A percentile compares a stretch with the other conserved stretches of the same genome.
These are phyloP conservation scores for Hibiscus trionum DNA, from an alignment of 345 rosid genomes.

Conservation along the genomic window DNA sequence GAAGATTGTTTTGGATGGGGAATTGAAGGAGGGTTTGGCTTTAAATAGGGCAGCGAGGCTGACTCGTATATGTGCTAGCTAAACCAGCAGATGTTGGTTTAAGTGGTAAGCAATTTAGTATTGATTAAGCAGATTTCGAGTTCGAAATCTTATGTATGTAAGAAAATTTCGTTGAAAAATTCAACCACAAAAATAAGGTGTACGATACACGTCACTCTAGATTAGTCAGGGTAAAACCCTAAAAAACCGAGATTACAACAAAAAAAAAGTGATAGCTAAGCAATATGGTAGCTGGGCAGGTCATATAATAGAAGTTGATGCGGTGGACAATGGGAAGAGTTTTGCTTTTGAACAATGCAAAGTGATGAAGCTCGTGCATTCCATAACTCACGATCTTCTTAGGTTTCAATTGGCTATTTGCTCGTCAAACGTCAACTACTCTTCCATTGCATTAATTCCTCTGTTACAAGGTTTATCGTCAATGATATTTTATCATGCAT, in stretches of 20 bases:
- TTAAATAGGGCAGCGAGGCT: constrained; percentile 31
- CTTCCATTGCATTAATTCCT: not conserved
- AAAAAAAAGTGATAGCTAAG: not conserved
- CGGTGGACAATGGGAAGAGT: not conserved
- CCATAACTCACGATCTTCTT: constrained; percentile 21
- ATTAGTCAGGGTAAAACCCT: too few species aligned
- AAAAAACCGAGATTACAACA: too few species aligned
- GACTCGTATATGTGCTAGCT: not conserved
- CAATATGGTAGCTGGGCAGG: not conserved
- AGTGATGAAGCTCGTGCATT: constrained; percentile 40
- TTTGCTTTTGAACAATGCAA: constrained; percentile 23
- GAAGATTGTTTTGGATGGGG: not conserved
- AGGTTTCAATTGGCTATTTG: not conserved
- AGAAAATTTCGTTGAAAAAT: too few species aligned
- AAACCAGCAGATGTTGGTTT: not conserved
- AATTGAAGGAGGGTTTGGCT: not conserved
- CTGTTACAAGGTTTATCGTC: not conserved
- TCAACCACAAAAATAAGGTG: too few species aligned
- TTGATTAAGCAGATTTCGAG: too few species aligned
- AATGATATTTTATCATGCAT: not conserved
- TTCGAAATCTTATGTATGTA: too few species aligned
- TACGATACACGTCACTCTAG: too few species aligned
- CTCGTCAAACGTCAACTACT: constrained; percentile 13
- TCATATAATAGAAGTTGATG: not conserved
- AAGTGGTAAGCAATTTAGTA: too few species aligned